phyloP scores from a whole-genome alignment of 352 stramenopile genomes.

The Blastocystis sp. region DNA sequence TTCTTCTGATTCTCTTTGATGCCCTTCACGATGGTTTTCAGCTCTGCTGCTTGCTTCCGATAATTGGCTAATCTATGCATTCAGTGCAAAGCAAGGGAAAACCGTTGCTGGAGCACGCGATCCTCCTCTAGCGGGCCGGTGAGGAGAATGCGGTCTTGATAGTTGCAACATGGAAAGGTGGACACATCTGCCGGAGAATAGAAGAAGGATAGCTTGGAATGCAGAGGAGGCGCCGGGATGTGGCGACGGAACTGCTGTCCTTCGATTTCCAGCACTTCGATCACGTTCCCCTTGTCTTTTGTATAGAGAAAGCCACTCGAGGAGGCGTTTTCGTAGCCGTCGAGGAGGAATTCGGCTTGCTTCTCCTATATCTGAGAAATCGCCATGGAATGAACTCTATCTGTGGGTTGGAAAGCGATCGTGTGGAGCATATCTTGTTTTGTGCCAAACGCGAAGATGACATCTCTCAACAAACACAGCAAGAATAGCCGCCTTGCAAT shows the following conservation, averaged over 20 bases:
- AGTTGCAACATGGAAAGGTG: constrained; percentile 38
- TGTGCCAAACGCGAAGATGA: constrained; percentile 1
- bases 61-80: constrained; percentile 2
- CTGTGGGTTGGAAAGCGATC: background rate
- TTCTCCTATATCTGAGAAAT: constrained; percentile 33
- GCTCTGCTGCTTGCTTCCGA: constrained; percentile 40
- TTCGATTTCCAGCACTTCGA: constrained; percentile 68
- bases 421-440: background rate
- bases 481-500: background rate
- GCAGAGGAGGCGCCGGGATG: constrained; percentile 40
- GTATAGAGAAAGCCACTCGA: constrained; percentile 37
- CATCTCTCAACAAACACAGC: constrained; percentile 1
- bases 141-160: constrained; percentile 42
- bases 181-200: constrained; percentile 3
- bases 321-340: constrained; percentile 19
- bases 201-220: background rate
- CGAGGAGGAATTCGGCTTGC: constrained; percentile 6
- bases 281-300: constrained; percentile 41
- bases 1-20: constrained; percentile 46
- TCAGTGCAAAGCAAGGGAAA: background rate
- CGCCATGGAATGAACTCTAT: background rate
- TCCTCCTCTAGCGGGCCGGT: constrained; percentile 36
- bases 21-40: constrained; percentile 18
- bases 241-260: constrained; percentile 36
- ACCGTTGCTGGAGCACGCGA: constrained; percentile 43